These are phyloP conservation scores for Echinosophora koreensis DNA, from an alignment of 306 rosid species.

Conservation along the genomic window DNA sequence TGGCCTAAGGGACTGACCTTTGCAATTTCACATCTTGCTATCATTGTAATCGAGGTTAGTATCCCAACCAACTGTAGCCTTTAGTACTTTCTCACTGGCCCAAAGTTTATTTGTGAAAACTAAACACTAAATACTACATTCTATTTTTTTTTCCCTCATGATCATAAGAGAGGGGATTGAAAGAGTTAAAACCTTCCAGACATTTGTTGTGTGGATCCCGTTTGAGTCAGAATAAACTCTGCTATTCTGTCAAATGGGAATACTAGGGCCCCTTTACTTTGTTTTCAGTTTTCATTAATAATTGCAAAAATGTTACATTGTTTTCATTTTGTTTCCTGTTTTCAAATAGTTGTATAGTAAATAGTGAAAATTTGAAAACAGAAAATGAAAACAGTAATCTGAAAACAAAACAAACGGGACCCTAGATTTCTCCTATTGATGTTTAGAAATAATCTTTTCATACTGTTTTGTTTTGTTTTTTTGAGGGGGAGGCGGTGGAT, in stretches of 20 bases:
- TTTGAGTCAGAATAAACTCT: slow-evolving; percentile 1
- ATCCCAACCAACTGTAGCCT: slow-evolving; percentile 19
- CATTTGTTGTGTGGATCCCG: neutral
- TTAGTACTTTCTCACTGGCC: neutral
- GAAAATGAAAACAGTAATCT: too few relatives aligned
- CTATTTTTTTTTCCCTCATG: neutral
- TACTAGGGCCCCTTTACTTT: too few relatives aligned
- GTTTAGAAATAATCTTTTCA: slow-evolving; percentile 10
- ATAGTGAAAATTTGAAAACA: too few relatives aligned
- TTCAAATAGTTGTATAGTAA: too few relatives aligned
- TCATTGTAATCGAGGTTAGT: slow-evolving; percentile 52
- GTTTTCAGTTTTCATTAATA: too few relatives aligned
- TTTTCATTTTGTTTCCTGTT: too few relatives aligned
- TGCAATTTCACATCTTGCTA: slow-evolving; percentile 27
- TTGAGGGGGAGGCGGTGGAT: neutral
- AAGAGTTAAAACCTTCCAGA: neutral
- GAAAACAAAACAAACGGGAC: too few relatives aligned
- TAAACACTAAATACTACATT: neutral
- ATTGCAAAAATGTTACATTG: too few relatives aligned
- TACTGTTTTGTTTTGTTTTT: neutral
- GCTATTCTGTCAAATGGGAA: neutral
- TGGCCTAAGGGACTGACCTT: slow-evolving; percentile 71
- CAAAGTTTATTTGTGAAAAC: neutral
- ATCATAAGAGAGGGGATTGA: neutral
- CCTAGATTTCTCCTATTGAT: neutral